Evolutionary conservation across 768 basidiomycete genomes (phyloP).

Genomic region (Mycena latifolia): DNA sequence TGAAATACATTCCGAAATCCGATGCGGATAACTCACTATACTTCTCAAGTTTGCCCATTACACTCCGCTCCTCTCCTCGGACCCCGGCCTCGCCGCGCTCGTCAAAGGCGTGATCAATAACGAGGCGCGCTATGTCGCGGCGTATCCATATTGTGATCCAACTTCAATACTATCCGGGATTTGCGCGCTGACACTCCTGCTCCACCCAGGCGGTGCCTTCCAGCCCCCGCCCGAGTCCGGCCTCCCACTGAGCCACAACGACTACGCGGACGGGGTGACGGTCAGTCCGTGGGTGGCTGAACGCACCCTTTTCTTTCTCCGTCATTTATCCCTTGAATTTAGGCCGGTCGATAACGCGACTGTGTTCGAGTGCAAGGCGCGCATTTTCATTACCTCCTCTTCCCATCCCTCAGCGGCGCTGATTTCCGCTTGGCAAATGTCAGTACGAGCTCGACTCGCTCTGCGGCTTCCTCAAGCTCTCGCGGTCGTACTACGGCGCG

Average conservation of each 20-base stretch:
- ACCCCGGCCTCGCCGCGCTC: constrained; percentile 69
- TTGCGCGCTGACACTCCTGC: too few species aligned
- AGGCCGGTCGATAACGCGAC: constrained; percentile 76
- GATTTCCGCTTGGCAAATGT: too few species aligned
- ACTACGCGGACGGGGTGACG: constrained; percentile 75
- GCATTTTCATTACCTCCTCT: too few species aligned
- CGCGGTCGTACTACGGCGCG: constrained; percentile 75
- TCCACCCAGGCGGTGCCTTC: constrained; percentile 83
- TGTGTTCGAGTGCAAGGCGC: constrained; percentile 85
- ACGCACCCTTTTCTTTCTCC: too few species aligned
- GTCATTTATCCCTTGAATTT: too few species aligned
- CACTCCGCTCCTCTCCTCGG: constrained; percentile 60
- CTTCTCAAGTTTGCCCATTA: constrained; percentile 87
- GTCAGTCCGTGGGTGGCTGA: too few species aligned
- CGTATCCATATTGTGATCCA: constrained; percentile 88
- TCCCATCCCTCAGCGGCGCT: too few species aligned
- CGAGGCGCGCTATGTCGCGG: constrained; percentile 77
- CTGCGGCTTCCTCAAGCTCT: constrained; percentile 84
- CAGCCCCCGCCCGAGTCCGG: constrained; percentile 86
- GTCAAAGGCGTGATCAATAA: constrained; percentile 89
- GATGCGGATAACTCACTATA: too few species aligned
- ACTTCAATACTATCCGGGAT: too few species aligned
- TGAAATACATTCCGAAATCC: too few species aligned
- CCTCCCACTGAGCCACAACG: constrained; percentile 71
- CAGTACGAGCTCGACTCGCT: constrained; percentile 85